These are phyloP conservation scores for Saksenaea oblongispora DNA, from an alignment of 371 early-diverging fungal species.

Conservation along the genomic window DNA sequence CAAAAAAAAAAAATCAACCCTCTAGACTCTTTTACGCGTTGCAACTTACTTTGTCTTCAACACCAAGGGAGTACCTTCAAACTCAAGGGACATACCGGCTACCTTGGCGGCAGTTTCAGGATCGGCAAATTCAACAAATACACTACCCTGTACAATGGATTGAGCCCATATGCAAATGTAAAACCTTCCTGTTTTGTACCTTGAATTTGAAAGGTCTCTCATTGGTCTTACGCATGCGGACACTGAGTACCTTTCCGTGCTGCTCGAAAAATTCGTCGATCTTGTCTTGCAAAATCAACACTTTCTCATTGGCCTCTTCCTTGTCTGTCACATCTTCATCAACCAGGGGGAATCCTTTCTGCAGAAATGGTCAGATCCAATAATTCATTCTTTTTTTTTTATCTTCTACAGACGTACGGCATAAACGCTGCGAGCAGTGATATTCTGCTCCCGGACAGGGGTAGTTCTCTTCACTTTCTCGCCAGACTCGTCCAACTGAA, in stretches of 20 bases:
- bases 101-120: conserved; percentile 56
- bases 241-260: conserved; percentile 53
- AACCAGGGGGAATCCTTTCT: conserved; percentile 61
- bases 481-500: conserved; percentile 63
- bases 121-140: conserved; percentile 63
- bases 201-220: conserved; percentile 49
- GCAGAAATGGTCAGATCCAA: not conserved
- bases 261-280: conserved; percentile 56
- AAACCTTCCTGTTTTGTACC: not conserved
- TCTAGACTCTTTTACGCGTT: conserved; percentile 24
- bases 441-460: conserved; percentile 42
- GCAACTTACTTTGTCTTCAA: conserved; percentile 46
- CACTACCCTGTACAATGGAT: conserved; percentile 44
- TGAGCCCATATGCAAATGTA: not conserved
- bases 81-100: conserved; percentile 46
- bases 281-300: conserved; percentile 57
- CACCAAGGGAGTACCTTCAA: conserved; percentile 55
- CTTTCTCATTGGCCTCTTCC: conserved; percentile 32
- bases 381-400: not conserved
- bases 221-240: conserved; percentile 65
- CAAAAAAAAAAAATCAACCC: conserved; percentile 6
- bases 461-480: conserved; percentile 65
- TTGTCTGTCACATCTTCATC: conserved; percentile 20
- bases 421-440: conserved; percentile 57
- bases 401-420: conserved; percentile 38